Conservation (phyloP, 345 rosid genomes). For the Mercurialis annua region DNA sequence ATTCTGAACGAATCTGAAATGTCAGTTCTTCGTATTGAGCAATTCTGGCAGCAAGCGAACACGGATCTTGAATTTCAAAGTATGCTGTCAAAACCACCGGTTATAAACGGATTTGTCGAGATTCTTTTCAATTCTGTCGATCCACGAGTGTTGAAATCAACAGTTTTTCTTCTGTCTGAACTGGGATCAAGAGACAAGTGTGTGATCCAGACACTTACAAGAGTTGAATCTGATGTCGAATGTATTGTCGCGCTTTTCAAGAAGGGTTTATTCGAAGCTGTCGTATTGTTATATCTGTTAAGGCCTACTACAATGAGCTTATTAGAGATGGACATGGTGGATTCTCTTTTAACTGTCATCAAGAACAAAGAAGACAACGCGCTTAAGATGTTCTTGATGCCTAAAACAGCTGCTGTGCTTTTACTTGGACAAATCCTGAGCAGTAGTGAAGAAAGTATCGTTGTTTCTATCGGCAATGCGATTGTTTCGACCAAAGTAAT, state of each 20-base stretch:
- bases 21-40: slow-evolving; percentile 58
- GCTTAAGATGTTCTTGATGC: slow-evolving; percentile 48
- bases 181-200: slow-evolving; percentile 62
- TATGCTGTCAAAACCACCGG: slow-evolving; percentile 57
- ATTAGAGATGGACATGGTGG: slow-evolving; percentile 50
- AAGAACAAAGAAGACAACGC: slow-evolving; percentile 38
- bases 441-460: slow-evolving; percentile 36
- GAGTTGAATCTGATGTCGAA: slow-evolving; percentile 62
- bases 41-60: slow-evolving; percentile 46
- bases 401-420: slow-evolving; percentile 51
- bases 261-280: slow-evolving; percentile 61
- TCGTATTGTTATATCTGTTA: slow-evolving; percentile 49
- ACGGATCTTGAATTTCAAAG: slow-evolving; percentile 38
- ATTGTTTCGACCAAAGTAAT: slow-evolving; percentile 37
- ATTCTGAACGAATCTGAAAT: slow-evolving; percentile 51
- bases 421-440: slow-evolving; percentile 45
- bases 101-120: slow-evolving; percentile 63
- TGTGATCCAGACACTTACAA: slow-evolving; percentile 57
- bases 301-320: slow-evolving; percentile 42
- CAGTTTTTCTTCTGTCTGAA: slow-evolving; percentile 56
- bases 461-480: slow-evolving; percentile 32
- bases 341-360: slow-evolving; percentile 41
- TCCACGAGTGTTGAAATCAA: slow-evolving; percentile 44
- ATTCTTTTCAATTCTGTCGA: slow-evolving; percentile 63
- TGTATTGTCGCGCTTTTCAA: slow-evolving; percentile 57